Base-by-base conservation (phyloP, 2,329 filamentous ascomycete species). In the Ceratocystis albifundus region DNA sequence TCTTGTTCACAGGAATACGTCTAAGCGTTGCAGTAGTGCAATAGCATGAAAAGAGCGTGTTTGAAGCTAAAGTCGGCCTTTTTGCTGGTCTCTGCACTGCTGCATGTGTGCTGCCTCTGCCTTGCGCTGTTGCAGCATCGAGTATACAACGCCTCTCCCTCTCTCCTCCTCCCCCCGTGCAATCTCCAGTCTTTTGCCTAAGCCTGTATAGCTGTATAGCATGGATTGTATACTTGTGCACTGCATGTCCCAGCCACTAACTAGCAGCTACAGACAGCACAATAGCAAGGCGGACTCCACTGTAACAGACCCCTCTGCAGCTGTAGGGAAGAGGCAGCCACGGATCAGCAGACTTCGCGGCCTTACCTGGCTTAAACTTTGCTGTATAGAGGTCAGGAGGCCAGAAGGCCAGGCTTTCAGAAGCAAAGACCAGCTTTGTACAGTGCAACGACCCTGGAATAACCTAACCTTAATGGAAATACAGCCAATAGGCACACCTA, bases 1-100 rank as follows among this genome's bases (percentile, higher is more conserved):
- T 22, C 22, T 41, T 41, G 2, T 41, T 41, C 36, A 41, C 36
- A 41, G 12, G 36, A 41, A 17, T 12, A 12, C 32, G 55, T 36
- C 55, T 59, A 59, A 59, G 55, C 55, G 55, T 59, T 59, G 55
- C 55, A 59, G 55, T 59, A 59, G 55, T 59, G 55, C 55, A 59
- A 59, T 59, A 59, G 55, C 55, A 59, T 59, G 55, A 59, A 41
- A 41, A 59, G 15, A 30, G 17, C 17, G 7, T 30, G 55, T 32
- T 59, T 59, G 55, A 59, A 59, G 55, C 55, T 59, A 59, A 41
- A 41, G 55, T 36, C n/a, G 25, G 20, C 25, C 20, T n/a, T n/a
- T 53, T 53, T 28, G 3, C 0, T 41, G 10, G 36, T 41, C 36
- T 41, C 36, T 41, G 36, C 36, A 41, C 36, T 41, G 36, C 36